Conservation (phyloP, 2,329 filamentous ascomycete species). For the Trichophyton benhamiae region DNA sequence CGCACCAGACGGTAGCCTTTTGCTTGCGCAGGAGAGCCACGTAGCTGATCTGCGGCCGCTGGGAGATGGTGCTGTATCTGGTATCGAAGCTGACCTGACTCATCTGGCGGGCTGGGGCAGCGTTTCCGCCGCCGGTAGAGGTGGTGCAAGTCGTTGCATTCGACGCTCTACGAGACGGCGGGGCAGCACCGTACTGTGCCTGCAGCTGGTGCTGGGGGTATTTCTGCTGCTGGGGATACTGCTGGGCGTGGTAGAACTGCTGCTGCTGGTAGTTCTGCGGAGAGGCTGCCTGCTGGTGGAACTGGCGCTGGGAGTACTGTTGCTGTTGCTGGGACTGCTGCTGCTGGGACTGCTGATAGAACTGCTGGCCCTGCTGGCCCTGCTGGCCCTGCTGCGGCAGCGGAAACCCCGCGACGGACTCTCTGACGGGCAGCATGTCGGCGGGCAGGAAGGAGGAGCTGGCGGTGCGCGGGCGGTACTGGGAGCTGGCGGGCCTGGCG, state of each 20-base stretch:
- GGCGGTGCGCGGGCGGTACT: slow-evolving; percentile 11
- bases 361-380: no score
- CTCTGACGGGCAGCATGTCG: slow-evolving; percentile 10
- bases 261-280: not conserved
- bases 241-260: not conserved
- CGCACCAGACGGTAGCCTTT: slow-evolving; percentile 97
- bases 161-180: slow-evolving; percentile 24
- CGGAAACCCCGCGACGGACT: slow-evolving; percentile 8
- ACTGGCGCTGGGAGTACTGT: not conserved
- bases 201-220: not conserved
- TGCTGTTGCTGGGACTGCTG: no score
- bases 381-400: slow-evolving; percentile 1
- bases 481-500: slow-evolving; percentile 1
- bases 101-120: slow-evolving; percentile 17
- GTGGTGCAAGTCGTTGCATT: slow-evolving; percentile 32
- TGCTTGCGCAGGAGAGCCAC: slow-evolving; percentile 93
- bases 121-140: slow-evolving; percentile 23
- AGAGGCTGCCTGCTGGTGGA: not conserved
- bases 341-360: no score
- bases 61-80: slow-evolving; percentile 67
- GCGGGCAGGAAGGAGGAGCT: slow-evolving; percentile 11
- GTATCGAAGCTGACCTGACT: slow-evolving; percentile 24
- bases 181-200: not conserved
- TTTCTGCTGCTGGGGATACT: slow-evolving; percentile 2
- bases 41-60: slow-evolving; percentile 67